Evolutionary conservation across 2,329 filamentous ascomycete genomes (phyloP).

Genomic region (Fusarium proliferatum): DNA sequence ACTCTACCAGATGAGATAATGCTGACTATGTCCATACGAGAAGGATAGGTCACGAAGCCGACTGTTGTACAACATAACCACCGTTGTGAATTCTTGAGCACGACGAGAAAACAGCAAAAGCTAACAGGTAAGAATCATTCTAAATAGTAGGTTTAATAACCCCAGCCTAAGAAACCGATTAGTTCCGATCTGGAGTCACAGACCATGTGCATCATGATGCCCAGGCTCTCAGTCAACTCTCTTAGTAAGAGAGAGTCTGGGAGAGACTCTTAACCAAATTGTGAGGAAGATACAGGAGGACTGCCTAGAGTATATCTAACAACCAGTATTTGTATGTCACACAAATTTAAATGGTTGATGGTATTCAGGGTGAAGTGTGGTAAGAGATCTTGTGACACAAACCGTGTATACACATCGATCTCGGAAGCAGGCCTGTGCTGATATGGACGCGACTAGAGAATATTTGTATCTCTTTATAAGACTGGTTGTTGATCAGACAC

Average conservation of each 20-base stretch:
- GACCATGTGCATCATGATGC: background rate
- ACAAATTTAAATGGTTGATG: background rate
- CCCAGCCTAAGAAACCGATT: accelerated
- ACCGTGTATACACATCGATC: no score
- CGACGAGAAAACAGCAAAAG: accelerated
- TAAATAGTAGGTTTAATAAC: accelerated
- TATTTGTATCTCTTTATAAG: accelerated
- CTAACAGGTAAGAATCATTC: accelerated
- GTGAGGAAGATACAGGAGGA: accelerated
- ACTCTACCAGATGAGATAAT: background rate
- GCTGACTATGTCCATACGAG: background rate
- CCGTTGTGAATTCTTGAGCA: background rate
- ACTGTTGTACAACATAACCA: background rate
- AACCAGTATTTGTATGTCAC: background rate
- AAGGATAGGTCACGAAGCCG: background rate
- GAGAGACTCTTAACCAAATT: background rate
- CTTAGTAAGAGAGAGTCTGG: no score
- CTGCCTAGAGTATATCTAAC: no score
- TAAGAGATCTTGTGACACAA: background rate
- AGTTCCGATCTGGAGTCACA: background rate
- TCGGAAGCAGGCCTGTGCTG: background rate
- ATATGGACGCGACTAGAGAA: background rate
- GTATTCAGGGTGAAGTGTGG: background rate
- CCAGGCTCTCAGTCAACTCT: background rate
- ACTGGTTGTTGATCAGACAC: accelerated